Evolutionary conservation across 2,329 filamentous ascomycete genomes (phyloP), one percentile per base, ranked within the genome.

Genomic region (Scytalidium sp.): DNA sequence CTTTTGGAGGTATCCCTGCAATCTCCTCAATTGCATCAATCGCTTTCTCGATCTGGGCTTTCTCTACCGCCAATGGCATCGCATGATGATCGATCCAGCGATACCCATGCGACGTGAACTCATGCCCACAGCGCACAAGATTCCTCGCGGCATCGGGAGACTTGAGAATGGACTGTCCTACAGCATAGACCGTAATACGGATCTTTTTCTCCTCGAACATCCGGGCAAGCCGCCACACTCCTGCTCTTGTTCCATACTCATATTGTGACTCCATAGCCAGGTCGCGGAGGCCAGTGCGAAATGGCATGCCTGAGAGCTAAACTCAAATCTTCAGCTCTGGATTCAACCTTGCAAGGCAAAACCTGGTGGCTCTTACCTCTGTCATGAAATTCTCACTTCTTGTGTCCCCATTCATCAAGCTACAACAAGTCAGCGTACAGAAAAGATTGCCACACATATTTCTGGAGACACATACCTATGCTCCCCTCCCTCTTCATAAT

Each of bases 11-110:
- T 23, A 60, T 54, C 2, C 69, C 63, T 22, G 62, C 65, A 6
- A 62, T 61, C 40, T 65, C 60, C 41, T 66, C 56, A 43, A 70
- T 60, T 1, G 65, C 60, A 45, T 64, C 51, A 43, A 68, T 68
- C 17, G 64, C 66, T 46, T 70, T 62, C 50, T 64, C 66, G 57
- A 70, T 69, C 43, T 70, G 70, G 23, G 64, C 65, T 48, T 68
- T 67, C 45, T 70, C 67, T 46, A 68, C 59, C 49, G 70, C 65
- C 1, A 66, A 47, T 8, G 56, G 58, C 55, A 69, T 68, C 36
- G 71, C 58, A 55, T 67, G 68, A 45, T 69, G 69, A 44, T 73
- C 70, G n/a, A 73, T 63, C 71, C 70, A 75, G 42, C 69, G 54
- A 21, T 68, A 64, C n/a, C 68, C 71, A 52, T 74, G 71, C 15